Evolutionary conservation across 2,329 filamentous ascomycete species (phyloP).

Genomic region (Thielaviopsis euricoi): DNA sequence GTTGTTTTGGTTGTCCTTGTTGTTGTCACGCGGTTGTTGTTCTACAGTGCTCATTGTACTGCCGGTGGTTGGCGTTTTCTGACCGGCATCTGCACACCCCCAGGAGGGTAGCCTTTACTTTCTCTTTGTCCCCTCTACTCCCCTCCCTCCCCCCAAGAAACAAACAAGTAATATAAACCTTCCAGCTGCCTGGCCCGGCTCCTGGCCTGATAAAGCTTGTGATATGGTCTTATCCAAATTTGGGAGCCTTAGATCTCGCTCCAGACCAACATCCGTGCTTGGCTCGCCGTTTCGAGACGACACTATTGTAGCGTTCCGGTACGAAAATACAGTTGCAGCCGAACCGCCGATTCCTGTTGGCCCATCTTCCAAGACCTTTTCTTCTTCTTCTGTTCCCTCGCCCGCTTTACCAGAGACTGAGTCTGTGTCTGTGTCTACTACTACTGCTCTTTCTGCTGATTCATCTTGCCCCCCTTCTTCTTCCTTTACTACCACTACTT

Average conservation of each 20-base stretch:
- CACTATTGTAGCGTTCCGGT: slow-evolving; percentile 37
- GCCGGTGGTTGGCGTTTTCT: too few relatives aligned
- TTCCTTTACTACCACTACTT: not conserved
- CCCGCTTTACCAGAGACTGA: not conserved
- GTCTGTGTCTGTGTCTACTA: not conserved
- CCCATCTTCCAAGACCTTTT: slow-evolving; percentile 15
- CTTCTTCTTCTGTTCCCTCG: not conserved
- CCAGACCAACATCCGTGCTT: slow-evolving; percentile 22
- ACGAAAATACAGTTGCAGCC: slow-evolving; percentile 42
- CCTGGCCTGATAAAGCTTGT: not conserved
- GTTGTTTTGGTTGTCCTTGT: too few relatives aligned
- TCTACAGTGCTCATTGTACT: too few relatives aligned
- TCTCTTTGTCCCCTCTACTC: too few relatives aligned
- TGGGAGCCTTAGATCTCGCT: slow-evolving; percentile 23
- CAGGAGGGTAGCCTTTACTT: too few relatives aligned
- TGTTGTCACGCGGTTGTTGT: too few relatives aligned
- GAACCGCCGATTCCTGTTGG: slow-evolving; percentile 34
- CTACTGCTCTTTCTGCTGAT: not conserved
- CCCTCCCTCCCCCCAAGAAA: too few relatives aligned
- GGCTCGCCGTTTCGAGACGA: slow-evolving; percentile 31
- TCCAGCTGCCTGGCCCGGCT: not conserved
- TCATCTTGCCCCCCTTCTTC: too few relatives aligned
- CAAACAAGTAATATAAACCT: too few relatives aligned
- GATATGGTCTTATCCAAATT: slow-evolving; percentile 22
- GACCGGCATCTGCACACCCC: too few relatives aligned